Evolutionary conservation across 208 protist species (phyloP), one percentile per base, ranked within the genome.

Genomic region (Trichomonas vaginalis): DNA sequence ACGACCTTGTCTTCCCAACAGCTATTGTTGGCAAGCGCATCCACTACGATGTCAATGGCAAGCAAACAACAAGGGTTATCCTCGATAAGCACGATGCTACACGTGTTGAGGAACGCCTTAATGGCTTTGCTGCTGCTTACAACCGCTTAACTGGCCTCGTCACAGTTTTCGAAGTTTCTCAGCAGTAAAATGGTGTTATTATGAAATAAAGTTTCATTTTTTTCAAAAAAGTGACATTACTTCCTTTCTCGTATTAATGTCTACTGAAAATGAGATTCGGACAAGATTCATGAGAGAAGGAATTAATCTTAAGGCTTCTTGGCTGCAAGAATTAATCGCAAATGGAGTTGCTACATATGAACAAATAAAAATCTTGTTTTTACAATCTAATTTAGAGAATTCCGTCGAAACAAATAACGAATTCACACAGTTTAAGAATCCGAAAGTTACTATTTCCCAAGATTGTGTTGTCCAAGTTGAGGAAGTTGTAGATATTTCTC

Each of bases 1-100:
- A 99, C 96, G 99, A 99, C 97, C 96, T 99, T 88, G 95, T 98
- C 87, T 99, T 98, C 98, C 99, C 99, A 96, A 98, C 98, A 95
- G 98, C 99, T 96, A 99, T 99, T 96, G 98, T 99, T 96, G 99
- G 98, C 96, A 98, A 99, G 98, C 98, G 98, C 97, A 98, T 97
- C 97, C 98, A 98, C 96, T 98, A 98, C 97, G 98, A 98, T 96
- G 96, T 98, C 87, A 98, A 99, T 96, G 99, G 99, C 62, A 98
- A 97, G 96, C 98, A 98, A 97, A 32, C 17, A 23, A 96, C 95
- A 79, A 10, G 48, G 8, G 82, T 90, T 48, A 48, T n/a, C 17
- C n/a, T 90, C 4, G 82, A 90, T 48, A 6, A 46, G 1, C 37
- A 90, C 42, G 82, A 90, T 48, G 6, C 9, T 21, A 48, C 82